Evolutionary conservation across 257 asterid species (phyloP), one percentile per base, ranked within the genome.

Genomic region (Nicotiana noctiflora): DNA sequence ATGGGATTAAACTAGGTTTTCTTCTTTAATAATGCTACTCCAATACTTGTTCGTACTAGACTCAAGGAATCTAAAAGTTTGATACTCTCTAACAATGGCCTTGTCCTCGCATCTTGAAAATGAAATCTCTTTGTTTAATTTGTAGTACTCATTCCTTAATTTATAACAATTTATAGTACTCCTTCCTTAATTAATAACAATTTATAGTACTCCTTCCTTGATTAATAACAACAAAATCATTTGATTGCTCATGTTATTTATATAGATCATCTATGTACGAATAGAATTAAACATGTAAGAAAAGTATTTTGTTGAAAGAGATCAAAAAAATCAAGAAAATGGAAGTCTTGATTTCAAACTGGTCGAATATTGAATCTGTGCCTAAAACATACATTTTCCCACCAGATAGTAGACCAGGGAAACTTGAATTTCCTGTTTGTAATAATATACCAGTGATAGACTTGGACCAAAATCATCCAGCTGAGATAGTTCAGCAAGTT

Each of bases 341-440:
- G 77, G 77, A 23, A 21, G 27, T 72, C 37, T 72, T 46, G 60
- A 72, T 21, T 1, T 72, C 77, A 72, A 72, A 72, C 14, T 72
- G 77, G 77, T 72, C 77, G 1, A 21, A 59, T 60, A 82, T 63
- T 52, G 67, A 59, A 72, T 64, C 57, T 59, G 64, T 82, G 82
- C 88, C 88, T 21, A 56, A 80, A 49, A 14, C 34, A 18, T 82
- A 65, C 56, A 78, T 82, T 51, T 76, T 85, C 46, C 82, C 88
- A 14, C 77, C 57, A 8, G 81, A 80, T 66, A 68, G 57, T 14
- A 82, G 86, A 57, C 84, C 83, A 32, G 86, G 86, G 6, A 80
- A 76, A 40, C 49, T 53, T 65, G 29, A 61, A 5, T 25, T 37
- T 44, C 79, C 84, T 13, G n/a, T 65, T 64, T 46, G 57, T 80